Evolutionary conservation across 140 eudicot species (phyloP).

Genomic region (Senecio squalidus): DNA sequence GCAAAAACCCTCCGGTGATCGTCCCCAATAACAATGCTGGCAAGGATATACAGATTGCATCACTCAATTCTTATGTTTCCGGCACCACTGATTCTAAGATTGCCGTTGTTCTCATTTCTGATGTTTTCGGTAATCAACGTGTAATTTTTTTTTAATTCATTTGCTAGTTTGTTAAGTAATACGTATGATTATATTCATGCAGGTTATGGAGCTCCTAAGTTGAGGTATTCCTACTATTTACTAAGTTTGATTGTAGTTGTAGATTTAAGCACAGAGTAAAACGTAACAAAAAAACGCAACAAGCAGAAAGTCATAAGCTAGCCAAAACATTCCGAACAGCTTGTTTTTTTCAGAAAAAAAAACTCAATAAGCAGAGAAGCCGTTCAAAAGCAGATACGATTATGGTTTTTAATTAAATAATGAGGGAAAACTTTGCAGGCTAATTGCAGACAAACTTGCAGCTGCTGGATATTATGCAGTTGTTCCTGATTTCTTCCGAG

Average conservation of each 20-base stretch:
- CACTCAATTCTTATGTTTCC: slow-evolving; percentile 56
- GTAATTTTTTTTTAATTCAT: background rate
- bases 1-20: slow-evolving; percentile 54
- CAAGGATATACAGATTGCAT: slow-evolving; percentile 44
- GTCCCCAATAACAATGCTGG: slow-evolving; percentile 39
- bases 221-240: slow-evolving; percentile 64
- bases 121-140: slow-evolving; percentile 50
- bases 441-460: slow-evolving; percentile 58
- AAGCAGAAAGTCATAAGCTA: too few species aligned
- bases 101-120: slow-evolving; percentile 56
- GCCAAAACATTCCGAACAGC: too few species aligned
- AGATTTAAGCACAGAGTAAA: too few species aligned
- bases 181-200: slow-evolving; percentile 12
- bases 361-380: too few species aligned
- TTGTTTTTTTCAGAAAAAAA: too few species aligned
- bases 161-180: background rate
- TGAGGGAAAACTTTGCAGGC: slow-evolving; percentile 27
- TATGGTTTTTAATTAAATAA: background rate
- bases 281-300: too few species aligned
- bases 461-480: slow-evolving; percentile 58
- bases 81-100: slow-evolving; percentile 44
- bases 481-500: slow-evolving; percentile 54
- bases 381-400: too few species aligned
- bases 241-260: too few species aligned
- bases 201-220: slow-evolving; percentile 67